Evolutionary conservation across 371 early-diverging fungal species (phyloP).

Genomic region (Mortierella sp.): DNA sequence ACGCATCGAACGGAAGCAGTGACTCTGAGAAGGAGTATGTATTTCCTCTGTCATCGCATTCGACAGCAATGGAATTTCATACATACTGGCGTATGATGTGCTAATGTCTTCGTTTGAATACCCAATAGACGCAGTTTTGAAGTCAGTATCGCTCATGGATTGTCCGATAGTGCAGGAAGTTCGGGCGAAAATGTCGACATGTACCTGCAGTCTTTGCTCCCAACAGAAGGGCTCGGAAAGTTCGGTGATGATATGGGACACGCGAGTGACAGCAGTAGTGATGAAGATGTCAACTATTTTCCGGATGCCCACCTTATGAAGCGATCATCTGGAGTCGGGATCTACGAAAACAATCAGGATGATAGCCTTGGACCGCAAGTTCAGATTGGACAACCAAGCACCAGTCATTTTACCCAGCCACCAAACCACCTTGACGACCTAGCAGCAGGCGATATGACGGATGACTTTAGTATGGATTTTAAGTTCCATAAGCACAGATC

Average conservation of each 20-base stretch:
- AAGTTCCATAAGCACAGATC: constrained; percentile 39
- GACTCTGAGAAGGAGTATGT: constrained; percentile 52
- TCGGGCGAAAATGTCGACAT: constrained; percentile 22
- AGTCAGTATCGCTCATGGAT: constrained; percentile 32
- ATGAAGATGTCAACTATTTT: constrained; percentile 36
- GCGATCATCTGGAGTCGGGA: constrained; percentile 31
- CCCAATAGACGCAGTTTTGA: constrained; percentile 49
- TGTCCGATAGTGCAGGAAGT: constrained; percentile 38
- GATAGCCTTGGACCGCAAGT: constrained; percentile 36
- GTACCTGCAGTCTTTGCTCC: constrained; percentile 13
- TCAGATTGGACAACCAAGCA: not conserved
- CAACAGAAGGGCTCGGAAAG: constrained; percentile 1
- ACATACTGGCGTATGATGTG: not conserved
- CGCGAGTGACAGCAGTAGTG: constrained; percentile 31
- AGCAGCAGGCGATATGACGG: constrained; percentile 22
- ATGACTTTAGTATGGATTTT: constrained; percentile 35
- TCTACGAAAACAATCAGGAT: constrained; percentile 17
- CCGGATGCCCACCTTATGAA: constrained; percentile 31
- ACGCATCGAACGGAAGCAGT: constrained; percentile 27
- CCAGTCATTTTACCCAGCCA: not conserved
- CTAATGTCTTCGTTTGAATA: not conserved
- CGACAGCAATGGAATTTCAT: not conserved
- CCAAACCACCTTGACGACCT: constrained; percentile 19
- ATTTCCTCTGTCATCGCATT: not conserved
- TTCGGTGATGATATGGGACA: constrained; percentile 36